A percentile compares a stretch with the other conserved stretches of the same genome.
Evolutionary conservation across 2,329 filamentous ascomycete species (phyloP).

Genomic region (Monascus ruber): DNA sequence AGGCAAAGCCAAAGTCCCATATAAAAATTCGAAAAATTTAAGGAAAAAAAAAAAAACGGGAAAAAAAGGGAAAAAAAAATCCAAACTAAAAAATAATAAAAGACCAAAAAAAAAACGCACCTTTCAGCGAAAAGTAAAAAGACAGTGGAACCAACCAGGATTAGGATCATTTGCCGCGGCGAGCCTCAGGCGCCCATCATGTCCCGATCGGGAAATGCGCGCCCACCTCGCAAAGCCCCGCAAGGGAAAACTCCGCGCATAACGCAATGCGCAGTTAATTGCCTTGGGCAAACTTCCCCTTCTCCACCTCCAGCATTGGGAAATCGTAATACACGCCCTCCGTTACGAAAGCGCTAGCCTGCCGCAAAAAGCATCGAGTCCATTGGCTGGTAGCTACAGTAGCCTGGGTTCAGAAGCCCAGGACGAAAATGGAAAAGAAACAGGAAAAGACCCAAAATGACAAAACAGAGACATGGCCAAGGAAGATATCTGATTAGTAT

Average conservation of each 20-base stretch:
- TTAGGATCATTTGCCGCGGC: conserved; percentile 14
- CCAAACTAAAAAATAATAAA: conserved; percentile 9
- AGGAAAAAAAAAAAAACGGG: background rate
- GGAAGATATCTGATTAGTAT: too few species aligned
- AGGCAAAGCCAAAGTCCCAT: background rate
- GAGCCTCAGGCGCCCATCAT: conserved; percentile 15
- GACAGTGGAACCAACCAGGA: conserved; percentile 5
- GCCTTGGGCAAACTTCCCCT: conserved; percentile 3
- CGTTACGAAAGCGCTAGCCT: conserved; percentile 11
- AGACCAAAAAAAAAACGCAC: conserved; percentile 14
- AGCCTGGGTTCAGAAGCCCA: conserved; percentile 3
- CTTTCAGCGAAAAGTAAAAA: too few species aligned
- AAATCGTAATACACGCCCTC: conserved; percentile 4
- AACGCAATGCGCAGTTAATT: too few species aligned
- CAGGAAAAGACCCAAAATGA: conserved; percentile 1
- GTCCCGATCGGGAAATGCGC: conserved; percentile 14
- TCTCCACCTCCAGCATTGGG: conserved; percentile 4
- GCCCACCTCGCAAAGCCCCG: too few species aligned
- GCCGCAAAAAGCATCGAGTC: conserved; percentile 11
- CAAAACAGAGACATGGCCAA: conserved; percentile 1
- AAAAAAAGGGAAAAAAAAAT: conserved; percentile 9
- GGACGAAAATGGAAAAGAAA: conserved; percentile 5
- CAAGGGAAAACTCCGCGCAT: too few species aligned
- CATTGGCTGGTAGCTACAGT: conserved; percentile 22
- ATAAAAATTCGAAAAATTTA: background rate